Percentiles rank a stretch among this genome's conserved stretches.
Evolutionary conservation across 805 yeast species (phyloP).

Genomic region (Yamadazyma olivae): DNA sequence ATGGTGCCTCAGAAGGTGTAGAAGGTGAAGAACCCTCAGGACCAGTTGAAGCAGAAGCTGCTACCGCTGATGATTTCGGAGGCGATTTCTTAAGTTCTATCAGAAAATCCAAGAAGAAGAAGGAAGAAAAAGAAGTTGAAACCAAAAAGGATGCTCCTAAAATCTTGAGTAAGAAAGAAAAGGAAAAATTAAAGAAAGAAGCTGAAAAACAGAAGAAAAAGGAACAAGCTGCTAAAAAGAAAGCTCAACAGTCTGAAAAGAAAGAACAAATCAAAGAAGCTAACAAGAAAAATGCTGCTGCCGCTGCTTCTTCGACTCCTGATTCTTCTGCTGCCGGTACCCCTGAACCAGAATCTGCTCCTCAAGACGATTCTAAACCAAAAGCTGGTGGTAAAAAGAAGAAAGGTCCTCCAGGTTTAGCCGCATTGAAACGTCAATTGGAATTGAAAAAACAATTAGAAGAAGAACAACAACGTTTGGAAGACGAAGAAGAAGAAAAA

Average conservation of each 20-base stretch:
- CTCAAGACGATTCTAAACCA: constrained; percentile 31
- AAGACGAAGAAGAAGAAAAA: constrained; percentile 60
- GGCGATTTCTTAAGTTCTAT: constrained; percentile 82
- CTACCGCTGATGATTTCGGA: constrained; percentile 28
- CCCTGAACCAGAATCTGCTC: constrained; percentile 28
- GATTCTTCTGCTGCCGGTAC: constrained; percentile 24
- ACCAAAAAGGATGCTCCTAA: constrained; percentile 58
- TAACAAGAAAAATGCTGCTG: constrained; percentile 42
- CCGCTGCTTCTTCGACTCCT: constrained; percentile 24
- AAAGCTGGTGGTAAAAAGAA: constrained; percentile 49
- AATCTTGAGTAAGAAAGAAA: constrained; percentile 87
- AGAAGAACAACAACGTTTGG: constrained; percentile 71
- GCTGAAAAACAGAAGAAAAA: constrained; percentile 87
- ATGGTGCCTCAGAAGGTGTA: constrained; percentile 1
- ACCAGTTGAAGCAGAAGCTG: constrained; percentile 16
- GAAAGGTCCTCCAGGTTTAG: constrained; percentile 85
- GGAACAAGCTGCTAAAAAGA: constrained; percentile 84
- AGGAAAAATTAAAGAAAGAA: constrained; percentile 93
- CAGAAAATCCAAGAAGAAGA: constrained; percentile 74
- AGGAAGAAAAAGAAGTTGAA: constrained; percentile 54
- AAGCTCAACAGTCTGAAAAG: constrained; percentile 61
- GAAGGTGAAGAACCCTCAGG: constrained; percentile 22
- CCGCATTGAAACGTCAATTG: constrained; percentile 85
- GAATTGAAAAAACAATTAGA: constrained; percentile 86
- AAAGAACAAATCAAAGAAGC: constrained; percentile 54